Evolutionary conservation across 257 asterid species (phyloP), one percentile per base, ranked within the genome.

Genomic region (Linderniella brevidens): DNA sequence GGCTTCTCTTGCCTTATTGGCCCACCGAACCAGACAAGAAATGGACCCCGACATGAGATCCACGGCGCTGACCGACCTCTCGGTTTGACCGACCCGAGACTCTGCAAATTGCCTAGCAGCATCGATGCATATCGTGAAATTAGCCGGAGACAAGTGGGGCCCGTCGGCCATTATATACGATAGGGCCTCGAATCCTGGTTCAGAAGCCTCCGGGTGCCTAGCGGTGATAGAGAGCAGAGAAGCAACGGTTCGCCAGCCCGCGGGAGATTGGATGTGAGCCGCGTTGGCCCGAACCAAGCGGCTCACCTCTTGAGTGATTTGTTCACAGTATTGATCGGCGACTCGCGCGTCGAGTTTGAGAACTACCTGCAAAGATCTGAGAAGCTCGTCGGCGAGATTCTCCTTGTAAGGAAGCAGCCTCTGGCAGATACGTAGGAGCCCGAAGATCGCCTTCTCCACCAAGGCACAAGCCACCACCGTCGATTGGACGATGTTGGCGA

Each of bases 311-410:
- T 79, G 97, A 37, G 94, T 82, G 56, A 87, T 82, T 65, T 87
- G 97, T 68, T 87, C 97, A 57, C 97, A 82, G 69, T 82, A 87
- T 35, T 86, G 93, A 56, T 87, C 97, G 11, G 93, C 93, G 36
- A 87, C 97, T 20, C 97, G 75, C 0, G 86, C 93, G 54, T 82
- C 97, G 13, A 87, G 93, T 72, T 87, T 87, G 59, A 80, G 86
- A 53, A 82, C 97, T n/a, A 82, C 68, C 42, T 87, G 93, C 10
- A 82, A 66, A 9, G 94, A 82, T 54, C 85, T 73, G 57, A 87
- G 61, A 48, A 82, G 82, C 50, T 82, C 92, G 57, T 87, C 97
- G 11, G 92, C 93, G 57, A 82, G 61, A 65, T 77, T 77, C 70
- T 83, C 93, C 67, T 87, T 83, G 60, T 87, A 87, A 0, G 97